Evolutionary conservation across 1,284 basidiomycete genomes (phyloP).

Genomic region (Cryptococcus sp.): DNA sequence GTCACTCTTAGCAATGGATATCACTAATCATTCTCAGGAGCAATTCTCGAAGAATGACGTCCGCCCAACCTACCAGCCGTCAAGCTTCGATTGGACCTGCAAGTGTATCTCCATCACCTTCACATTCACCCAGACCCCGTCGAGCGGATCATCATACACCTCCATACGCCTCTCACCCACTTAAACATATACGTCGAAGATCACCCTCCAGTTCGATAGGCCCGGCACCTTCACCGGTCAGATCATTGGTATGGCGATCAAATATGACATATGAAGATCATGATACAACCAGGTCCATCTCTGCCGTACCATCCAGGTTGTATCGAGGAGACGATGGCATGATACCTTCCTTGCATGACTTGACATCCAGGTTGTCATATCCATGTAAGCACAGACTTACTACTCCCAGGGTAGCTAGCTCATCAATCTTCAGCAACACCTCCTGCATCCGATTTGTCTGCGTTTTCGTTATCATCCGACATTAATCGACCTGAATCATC

Average conservation of each 20-base stretch:
- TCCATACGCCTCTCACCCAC: too few species aligned
- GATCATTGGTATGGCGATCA: too few species aligned
- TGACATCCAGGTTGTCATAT: conserved; percentile 2
- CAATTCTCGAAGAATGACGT: not conserved
- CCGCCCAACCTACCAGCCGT: not conserved
- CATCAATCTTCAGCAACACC: conserved; percentile 15
- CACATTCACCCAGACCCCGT: not conserved
- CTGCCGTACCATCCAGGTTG: not conserved
- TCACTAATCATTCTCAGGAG: not conserved
- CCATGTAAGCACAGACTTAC: conserved; percentile 8
- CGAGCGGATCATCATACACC: not conserved
- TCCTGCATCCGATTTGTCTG: conserved; percentile 30
- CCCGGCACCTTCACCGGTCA: too few species aligned
- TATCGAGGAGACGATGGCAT: conserved; percentile 11
- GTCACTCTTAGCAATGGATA: not conserved
- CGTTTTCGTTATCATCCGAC: conserved; percentile 26
- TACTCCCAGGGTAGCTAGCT: too few species aligned
- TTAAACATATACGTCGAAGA: too few species aligned
- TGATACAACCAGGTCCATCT: not conserved
- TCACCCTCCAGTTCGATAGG: too few species aligned
- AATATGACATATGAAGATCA: too few species aligned
- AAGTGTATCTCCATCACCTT: not conserved
- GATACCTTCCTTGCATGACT: conserved; percentile 4
- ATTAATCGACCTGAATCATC: not conserved
- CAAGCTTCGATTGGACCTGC: not conserved